Percentiles rank a stretch among this genome's conserved stretches.
Evolutionary conservation across 768 basidiomycete genomes (phyloP).

Genomic region (Austroboletus eburneus): DNA sequence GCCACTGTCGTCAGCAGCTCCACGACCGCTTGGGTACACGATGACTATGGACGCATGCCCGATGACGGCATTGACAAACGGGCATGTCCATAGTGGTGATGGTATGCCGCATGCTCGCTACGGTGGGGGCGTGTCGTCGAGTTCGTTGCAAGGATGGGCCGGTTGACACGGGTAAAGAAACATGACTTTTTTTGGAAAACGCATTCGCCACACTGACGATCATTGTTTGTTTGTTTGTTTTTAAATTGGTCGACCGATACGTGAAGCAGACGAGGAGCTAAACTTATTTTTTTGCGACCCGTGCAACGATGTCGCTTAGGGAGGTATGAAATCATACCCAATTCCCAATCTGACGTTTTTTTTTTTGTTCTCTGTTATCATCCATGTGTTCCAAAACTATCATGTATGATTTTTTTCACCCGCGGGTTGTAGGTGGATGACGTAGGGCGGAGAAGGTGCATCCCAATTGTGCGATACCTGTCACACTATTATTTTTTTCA

Average conservation of each 20-base stretch:
- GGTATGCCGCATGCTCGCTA: conserved; percentile 8
- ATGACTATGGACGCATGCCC: conserved; percentile 5
- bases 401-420: no score
- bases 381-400: neutral
- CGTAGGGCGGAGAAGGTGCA: no score
- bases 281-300: no score
- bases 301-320: no score
- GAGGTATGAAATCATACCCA: no score
- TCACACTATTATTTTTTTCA: no score
- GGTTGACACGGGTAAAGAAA: conserved; percentile 8
- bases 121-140: conserved; percentile 20
- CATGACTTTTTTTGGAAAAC: neutral
- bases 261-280: no score
- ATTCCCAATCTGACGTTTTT: neutral
- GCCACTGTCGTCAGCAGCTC: neutral
- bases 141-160: conserved; percentile 30
- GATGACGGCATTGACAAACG: conserved; percentile 2
- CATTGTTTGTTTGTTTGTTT: no score
- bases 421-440: no score
- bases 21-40: conserved; percentile 12
- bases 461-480: no score
- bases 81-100: conserved; percentile 3
- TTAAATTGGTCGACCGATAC: no score
- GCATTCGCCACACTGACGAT: neutral
- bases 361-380: neutral